Percentiles rank a stretch among this genome's conserved stretches.
Evolutionary conservation across 768 basidiomycete genomes (phyloP).

Genomic region (Solioccasus polychromus): DNA sequence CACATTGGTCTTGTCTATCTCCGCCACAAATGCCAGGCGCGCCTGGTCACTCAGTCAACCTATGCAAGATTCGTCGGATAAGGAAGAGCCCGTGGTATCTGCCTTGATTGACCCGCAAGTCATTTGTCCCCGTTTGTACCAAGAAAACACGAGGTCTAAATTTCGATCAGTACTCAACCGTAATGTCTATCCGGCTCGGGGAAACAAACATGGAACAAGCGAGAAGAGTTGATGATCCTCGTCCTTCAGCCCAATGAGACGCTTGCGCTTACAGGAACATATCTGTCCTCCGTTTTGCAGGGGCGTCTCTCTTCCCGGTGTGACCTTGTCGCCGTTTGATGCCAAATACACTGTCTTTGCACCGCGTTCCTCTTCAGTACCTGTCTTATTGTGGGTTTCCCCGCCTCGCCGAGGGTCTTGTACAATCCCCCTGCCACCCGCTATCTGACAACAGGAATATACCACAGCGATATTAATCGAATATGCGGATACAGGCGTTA

Average conservation of each 20-base stretch:
- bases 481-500: constrained; percentile 56
- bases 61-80: constrained; percentile 46
- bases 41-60: constrained; percentile 63
- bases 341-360: constrained; percentile 60
- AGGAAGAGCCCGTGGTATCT: constrained; percentile 32
- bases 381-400: constrained; percentile 39
- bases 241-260: constrained; percentile 49
- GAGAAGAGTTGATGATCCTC: constrained; percentile 37
- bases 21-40: constrained; percentile 26
- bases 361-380: constrained; percentile 76
- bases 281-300: constrained; percentile 56
- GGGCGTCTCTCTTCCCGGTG: constrained; percentile 64
- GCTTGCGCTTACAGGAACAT: constrained; percentile 68
- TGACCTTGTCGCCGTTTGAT: constrained; percentile 41
- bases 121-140: neutral
- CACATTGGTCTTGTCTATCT: constrained; percentile 10
- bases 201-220: neutral
- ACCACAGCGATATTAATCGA: constrained; percentile 54
- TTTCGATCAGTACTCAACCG: constrained; percentile 44
- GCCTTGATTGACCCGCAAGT: neutral
- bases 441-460: constrained; percentile 10
- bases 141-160: constrained; percentile 36
- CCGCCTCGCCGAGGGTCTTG: constrained; percentile 13
- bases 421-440: constrained; percentile 10
- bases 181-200: constrained; percentile 31